phyloP scores from a whole-genome alignment of 305 asterid species.

The Solanum chacoense region DNA sequence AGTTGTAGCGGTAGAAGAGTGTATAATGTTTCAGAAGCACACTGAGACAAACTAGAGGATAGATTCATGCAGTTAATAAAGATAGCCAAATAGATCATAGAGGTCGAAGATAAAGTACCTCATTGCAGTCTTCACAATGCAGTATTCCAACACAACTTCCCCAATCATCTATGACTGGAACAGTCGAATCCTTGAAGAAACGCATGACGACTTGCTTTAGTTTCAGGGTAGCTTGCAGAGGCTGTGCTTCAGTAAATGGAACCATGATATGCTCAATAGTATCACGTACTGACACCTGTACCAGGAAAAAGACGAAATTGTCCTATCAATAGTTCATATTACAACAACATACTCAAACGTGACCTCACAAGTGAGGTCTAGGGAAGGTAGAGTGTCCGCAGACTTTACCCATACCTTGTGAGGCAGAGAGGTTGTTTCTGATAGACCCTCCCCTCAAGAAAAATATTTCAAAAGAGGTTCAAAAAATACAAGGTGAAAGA shows the following conservation, averaged over 20 bases:
- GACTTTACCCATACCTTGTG: neutral
- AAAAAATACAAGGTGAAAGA: neutral
- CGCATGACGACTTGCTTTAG: slow-evolving; percentile 54
- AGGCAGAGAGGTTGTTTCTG: neutral
- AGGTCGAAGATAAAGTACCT: slow-evolving; percentile 20
- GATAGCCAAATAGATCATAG: slow-evolving; percentile 5
- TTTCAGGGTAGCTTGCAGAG: slow-evolving; percentile 39
- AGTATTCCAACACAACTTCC: slow-evolving; percentile 68
- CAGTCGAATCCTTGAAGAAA: slow-evolving; percentile 37
- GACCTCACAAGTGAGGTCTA: neutral
- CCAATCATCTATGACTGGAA: slow-evolving; percentile 56
- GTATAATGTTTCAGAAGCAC: neutral
- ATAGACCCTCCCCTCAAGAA: neutral
- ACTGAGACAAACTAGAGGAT: neutral
- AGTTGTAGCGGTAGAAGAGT: neutral
- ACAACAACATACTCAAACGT: neutral
- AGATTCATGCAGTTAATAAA: neutral
- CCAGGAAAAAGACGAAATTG: slow-evolving; percentile 7
- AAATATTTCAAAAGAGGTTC: neutral
- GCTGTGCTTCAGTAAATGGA: slow-evolving; percentile 45
- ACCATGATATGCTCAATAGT: slow-evolving; percentile 47
- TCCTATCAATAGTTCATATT: neutral
- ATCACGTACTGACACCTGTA: slow-evolving; percentile 41
- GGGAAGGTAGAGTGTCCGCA: neutral
- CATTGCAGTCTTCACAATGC: slow-evolving; percentile 55